Evolutionary conservation across 768 basidiomycete genomes (phyloP), one percentile per base, ranked within the genome.

Genomic region (Serendipita sp.): DNA sequence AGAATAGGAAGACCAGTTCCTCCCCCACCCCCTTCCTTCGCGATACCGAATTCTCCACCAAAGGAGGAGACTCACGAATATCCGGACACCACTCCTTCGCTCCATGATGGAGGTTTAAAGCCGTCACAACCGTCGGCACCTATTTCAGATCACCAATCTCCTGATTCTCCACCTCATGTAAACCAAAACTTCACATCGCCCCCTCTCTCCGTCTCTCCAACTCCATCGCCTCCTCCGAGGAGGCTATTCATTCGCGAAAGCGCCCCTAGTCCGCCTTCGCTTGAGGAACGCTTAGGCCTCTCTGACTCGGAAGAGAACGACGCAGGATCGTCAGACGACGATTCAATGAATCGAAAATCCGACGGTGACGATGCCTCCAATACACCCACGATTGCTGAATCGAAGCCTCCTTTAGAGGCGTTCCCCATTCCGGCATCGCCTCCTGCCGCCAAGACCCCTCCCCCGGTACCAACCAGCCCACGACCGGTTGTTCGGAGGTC

Each of bases 101-200:
- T 24, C 24, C 24, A 24, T 24, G 24, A 24, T 24, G 24, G 24
- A 24, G 24, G 24, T 24, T 24, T 24, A 24, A 24, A 24, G 24
- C 24, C 41, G 41, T 13, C 5, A 2, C 41, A 5, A 7, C 41
- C 41, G 13, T 13, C 5, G 13, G 41, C 41, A 41, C 5, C 41
- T 7, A 5, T 13, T 13, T 13, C 41, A 13, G 13, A 13, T 41
- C 41, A 41, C 13, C 41, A 41, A 7, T 13, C 41, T 7, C 41
- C 41, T 7, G 41, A 41, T 13, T 41, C 41, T 11, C 41, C 71
- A 51, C 69, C 71, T 8, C 64, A 70, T 44, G 68, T 73, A 7
- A 68, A 72, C 1, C 15, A 51, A 24, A 15, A 18, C 16, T 45
- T 53, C 5, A 64, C 63, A 4, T 64, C 65, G 13, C 65, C 63